Evolutionary conservation across 441 rosid genomes (phyloP).

Genomic region (Raphanus hybrid): DNA sequence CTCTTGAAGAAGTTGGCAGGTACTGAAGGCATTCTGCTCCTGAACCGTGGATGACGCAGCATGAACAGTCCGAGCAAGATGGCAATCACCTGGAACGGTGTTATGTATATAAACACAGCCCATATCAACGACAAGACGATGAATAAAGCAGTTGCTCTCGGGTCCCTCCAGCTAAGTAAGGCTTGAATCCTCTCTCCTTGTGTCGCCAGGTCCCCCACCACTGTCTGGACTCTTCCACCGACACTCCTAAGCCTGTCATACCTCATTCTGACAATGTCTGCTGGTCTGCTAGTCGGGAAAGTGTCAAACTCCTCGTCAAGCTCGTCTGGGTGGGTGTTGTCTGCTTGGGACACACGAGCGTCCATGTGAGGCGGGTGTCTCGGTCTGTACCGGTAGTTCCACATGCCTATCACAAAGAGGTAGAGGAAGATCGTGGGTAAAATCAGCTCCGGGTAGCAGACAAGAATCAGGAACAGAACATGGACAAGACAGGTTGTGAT

Average conservation of each 20-base stretch:
- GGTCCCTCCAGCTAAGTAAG: conserved; percentile 74
- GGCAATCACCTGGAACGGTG: conserved; percentile 70
- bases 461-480: conserved; percentile 62
- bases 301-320: conserved; percentile 75
- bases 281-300: conserved; percentile 53
- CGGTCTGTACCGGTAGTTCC: conserved; percentile 70
- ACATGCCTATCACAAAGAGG: conserved; percentile 68
- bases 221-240: conserved; percentile 66
- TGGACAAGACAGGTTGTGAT: conserved; percentile 62
- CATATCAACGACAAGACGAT: conserved; percentile 58
- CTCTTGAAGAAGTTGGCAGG: conserved; percentile 84
- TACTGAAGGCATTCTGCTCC: conserved; percentile 69
- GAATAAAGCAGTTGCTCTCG: conserved; percentile 68
- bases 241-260: conserved; percentile 65
- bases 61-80: conserved; percentile 55
- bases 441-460: conserved; percentile 69
- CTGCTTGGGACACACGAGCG: conserved; percentile 64
- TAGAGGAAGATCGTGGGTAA: conserved; percentile 69
- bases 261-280: conserved; percentile 57
- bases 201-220: conserved; percentile 63
- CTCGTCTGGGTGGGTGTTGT: conserved; percentile 55
- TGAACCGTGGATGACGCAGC: conserved; percentile 76
- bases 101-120: conserved; percentile 64
- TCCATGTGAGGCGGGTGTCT: conserved; percentile 74
- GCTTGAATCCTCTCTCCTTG: conserved; percentile 73